These are phyloP conservation scores for Kwoniella newhampshirensis DNA, from an alignment of 768 basidiomycete genomes.

Conservation along the genomic window DNA sequence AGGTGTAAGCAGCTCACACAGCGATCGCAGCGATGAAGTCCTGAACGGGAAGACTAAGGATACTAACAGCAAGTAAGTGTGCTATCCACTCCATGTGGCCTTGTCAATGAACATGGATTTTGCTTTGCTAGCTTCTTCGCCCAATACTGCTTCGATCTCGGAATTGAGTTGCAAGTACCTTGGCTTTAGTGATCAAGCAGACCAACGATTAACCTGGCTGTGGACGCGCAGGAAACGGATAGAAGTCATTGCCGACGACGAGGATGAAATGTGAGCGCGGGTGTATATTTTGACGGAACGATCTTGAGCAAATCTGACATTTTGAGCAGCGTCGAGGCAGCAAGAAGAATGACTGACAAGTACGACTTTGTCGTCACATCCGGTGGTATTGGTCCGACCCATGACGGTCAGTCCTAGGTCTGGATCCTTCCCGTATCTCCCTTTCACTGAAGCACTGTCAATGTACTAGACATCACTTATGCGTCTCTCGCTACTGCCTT, in stretches of 20 bases:
- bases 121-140: conserved; percentile 84
- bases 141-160: conserved; percentile 83
- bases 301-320: neutral
- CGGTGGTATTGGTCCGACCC: conserved; percentile 88
- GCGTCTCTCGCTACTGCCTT: conserved; percentile 83
- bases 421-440: neutral
- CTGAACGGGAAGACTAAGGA: conserved; percentile 81
- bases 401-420: conserved; percentile 65
- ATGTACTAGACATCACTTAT: conserved; percentile 75
- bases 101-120: neutral
- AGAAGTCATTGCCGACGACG: conserved; percentile 88
- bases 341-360: conserved; percentile 69
- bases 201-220: neutral
- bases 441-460: neutral
- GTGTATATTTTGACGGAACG: neutral
- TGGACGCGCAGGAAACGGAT: conserved; percentile 66
- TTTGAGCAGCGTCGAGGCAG: conserved; percentile 71
- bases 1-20: neutral
- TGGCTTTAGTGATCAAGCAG: too few relatives aligned
- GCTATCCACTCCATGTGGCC: too few relatives aligned
- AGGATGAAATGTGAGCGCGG: conserved; percentile 78
- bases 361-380: conserved; percentile 90
- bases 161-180: conserved; percentile 49
- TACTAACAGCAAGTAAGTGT: conserved; percentile 44
- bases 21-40: conserved; percentile 71